A percentile compares a stretch with the other conserved stretches of the same genome.
Conservation (phyloP, 2,329 filamentous ascomycete genomes). For the Arthroderma sp. region DNA sequence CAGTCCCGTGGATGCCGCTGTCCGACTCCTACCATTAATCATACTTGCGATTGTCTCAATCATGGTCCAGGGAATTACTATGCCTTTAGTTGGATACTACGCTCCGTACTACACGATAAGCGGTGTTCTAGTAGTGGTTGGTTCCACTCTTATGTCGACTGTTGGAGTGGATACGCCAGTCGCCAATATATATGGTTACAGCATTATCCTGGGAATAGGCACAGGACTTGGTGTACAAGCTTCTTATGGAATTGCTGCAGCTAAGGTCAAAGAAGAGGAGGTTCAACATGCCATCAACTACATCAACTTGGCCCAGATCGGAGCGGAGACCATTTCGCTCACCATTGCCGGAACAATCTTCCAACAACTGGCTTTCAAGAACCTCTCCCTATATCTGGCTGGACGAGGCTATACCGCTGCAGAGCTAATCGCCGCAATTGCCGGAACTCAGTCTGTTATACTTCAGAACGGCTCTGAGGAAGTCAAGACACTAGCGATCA, state of each 20-base stretch:
- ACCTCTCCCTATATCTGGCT: constrained; percentile 20
- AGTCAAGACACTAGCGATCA: constrained; percentile 20
- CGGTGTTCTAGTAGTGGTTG: constrained; percentile 19
- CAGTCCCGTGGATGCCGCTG: constrained; percentile 20
- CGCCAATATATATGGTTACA: constrained; percentile 21
- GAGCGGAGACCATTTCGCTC: background rate
- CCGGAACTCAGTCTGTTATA: constrained; percentile 24
- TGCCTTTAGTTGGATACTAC: constrained; percentile 15
- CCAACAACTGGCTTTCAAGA: constrained; percentile 24
- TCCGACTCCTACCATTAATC: constrained; percentile 26
- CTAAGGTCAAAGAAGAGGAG: constrained; percentile 22
- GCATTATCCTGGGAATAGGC: constrained; percentile 33
- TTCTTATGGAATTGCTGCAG: constrained; percentile 30
- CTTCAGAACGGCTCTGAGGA: constrained; percentile 20
- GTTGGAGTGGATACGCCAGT: constrained; percentile 12
- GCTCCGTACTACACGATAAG: background rate
- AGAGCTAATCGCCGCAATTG: constrained; percentile 24
- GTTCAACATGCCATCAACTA: constrained; percentile 29
- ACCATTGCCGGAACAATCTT: constrained; percentile 9
- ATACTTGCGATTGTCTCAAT: constrained; percentile 17
- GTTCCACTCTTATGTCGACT: constrained; percentile 16
- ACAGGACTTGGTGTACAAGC: constrained; percentile 25
- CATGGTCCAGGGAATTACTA: constrained; percentile 16
- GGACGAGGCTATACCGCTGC: constrained; percentile 17
- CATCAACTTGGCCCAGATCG: constrained; percentile 26